Percentiles rank a stretch among this genome's conserved stretches.
phyloP scores from a whole-genome alignment of 2,329 filamentous ascomycete species.

The Paracoccidioides brasiliensis region DNA sequence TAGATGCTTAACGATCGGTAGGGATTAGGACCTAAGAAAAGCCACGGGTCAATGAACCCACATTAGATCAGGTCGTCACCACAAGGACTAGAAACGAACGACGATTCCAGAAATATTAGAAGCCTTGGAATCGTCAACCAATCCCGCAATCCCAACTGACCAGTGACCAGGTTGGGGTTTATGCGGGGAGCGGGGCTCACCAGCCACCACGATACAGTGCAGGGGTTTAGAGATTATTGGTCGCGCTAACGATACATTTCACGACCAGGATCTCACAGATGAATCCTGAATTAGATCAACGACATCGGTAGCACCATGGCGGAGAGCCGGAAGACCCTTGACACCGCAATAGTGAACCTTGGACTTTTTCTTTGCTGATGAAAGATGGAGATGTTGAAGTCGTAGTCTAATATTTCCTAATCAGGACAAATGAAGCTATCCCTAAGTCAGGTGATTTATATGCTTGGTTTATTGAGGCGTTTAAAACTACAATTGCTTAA shows the following conservation, averaged over 20 bases:
- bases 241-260: background rate
- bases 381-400: background rate
- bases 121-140: background rate
- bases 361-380: background rate
- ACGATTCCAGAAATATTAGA: constrained; percentile 3
- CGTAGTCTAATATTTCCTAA: constrained; percentile 1
- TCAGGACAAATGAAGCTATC: background rate
- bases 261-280: background rate
- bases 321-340: background rate
- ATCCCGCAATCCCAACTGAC: background rate
- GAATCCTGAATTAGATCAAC: too few species aligned
- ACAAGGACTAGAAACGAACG: background rate
- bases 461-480: background rate
- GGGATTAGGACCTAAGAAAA: background rate
- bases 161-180: background rate
- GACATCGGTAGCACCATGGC: too few species aligned
- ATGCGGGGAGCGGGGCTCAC: constrained; percentile 1
- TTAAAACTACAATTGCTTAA: too few species aligned
- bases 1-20: background rate
- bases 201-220: background rate
- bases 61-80: background rate
- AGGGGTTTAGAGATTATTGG: background rate
- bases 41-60: background rate
- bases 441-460: background rate
- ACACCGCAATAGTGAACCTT: background rate